These are phyloP conservation scores for Parasitella parasitica DNA, from an alignment of 371 early-diverging fungal genomes.

Conservation along the genomic window DNA sequence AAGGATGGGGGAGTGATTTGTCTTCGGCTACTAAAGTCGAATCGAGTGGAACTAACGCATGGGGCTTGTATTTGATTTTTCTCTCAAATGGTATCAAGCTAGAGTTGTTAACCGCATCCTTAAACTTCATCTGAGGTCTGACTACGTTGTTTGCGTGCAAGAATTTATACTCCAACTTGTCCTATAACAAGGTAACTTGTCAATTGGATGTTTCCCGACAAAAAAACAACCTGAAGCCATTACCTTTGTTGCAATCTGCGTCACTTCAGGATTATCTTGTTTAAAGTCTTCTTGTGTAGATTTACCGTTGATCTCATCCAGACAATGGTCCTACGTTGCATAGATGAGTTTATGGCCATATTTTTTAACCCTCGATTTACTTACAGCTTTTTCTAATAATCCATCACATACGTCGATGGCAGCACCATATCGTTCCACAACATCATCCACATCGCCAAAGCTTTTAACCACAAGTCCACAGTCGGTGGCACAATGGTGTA, in stretches of 20 bases:
- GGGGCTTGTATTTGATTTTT: conserved; percentile 80
- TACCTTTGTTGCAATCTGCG: conserved; percentile 50
- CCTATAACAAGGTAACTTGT: conserved; percentile 13
- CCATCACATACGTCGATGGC: conserved; percentile 81
- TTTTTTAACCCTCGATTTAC: too few relatives aligned
- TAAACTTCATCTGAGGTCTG: conserved; percentile 87
- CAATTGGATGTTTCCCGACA: neutral
- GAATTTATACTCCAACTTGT: conserved; percentile 53
- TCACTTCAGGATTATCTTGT: conserved; percentile 60
- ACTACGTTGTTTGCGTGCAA: conserved; percentile 77
- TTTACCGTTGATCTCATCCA: conserved; percentile 59
- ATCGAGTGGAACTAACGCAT: conserved; percentile 80
- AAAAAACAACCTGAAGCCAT: neutral
- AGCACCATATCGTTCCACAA: conserved; percentile 61
- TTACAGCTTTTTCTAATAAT: conserved; percentile 80
- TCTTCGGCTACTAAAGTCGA: neutral
- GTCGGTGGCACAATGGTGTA: conserved; percentile 47
- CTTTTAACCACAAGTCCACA: conserved; percentile 20
- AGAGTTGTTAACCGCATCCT: conserved; percentile 86
- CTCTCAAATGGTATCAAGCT: conserved; percentile 68
- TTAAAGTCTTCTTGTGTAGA: conserved; percentile 35
- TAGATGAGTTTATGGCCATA: neutral
- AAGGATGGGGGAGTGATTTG: conserved; percentile 78
- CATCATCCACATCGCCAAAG: conserved; percentile 69
- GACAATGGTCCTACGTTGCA: conserved; percentile 37